Conservation (phyloP, 1,139 yeast species). For the Geotrichum carabidarum region DNA sequence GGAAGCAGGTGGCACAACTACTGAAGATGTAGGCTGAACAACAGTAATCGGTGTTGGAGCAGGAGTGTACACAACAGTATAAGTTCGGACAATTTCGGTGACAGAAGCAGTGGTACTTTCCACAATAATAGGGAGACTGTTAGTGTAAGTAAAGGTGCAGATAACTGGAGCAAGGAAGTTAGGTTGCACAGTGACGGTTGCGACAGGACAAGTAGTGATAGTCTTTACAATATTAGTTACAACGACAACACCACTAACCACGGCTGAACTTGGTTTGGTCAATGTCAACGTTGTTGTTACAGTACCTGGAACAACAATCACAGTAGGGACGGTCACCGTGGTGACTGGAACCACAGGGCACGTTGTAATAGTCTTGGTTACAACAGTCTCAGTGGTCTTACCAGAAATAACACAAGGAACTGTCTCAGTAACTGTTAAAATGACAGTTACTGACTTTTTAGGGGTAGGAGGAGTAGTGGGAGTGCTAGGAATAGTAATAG, state of each 20-base stretch:
- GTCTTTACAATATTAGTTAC: constrained; percentile 4
- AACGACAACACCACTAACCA: constrained; percentile 11
- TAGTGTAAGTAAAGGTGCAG: constrained; percentile 9
- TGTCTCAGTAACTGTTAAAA: not conserved
- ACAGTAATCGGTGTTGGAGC: not conserved
- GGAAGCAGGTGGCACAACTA: constrained; percentile 10
- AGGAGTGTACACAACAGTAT: constrained; percentile 1
- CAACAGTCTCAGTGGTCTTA: not conserved
- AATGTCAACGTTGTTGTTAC: constrained; percentile 18
- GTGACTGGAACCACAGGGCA: constrained; percentile 9
- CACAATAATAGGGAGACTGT: constrained; percentile 1
- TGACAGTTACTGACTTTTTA: constrained; percentile 3
- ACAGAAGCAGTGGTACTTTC: constrained; percentile 3
- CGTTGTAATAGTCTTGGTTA: constrained; percentile 9
- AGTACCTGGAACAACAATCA: constrained; percentile 14
- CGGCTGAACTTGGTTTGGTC: constrained; percentile 17
- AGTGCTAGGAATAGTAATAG: constrained; percentile 8
- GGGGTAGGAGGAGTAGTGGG: not conserved
- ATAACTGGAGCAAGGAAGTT: constrained; percentile 1
- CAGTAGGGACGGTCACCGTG: not conserved
- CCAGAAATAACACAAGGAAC: constrained; percentile 4
- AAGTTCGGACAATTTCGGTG: not conserved
- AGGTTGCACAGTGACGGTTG: constrained; percentile 13
- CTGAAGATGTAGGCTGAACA: not conserved
- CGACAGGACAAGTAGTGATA: constrained; percentile 14